Evolutionary conservation across 495 filamentous ascomycete genomes (phyloP).

Genomic region (Aspergillus ostianus): DNA sequence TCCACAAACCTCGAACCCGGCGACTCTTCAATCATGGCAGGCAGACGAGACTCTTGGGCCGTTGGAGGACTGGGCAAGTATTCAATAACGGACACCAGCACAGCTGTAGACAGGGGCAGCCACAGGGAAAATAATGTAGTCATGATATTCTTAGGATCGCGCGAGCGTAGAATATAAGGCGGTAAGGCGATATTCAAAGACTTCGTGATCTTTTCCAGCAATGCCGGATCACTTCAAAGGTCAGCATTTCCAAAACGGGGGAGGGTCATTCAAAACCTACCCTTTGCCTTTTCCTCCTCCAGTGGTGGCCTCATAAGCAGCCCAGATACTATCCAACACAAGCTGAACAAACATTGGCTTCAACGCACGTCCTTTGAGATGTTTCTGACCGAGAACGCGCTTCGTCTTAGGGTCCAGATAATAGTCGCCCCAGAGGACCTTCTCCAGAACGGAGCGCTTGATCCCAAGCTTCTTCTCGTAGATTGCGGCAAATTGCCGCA

Average conservation of each 20-base stretch:
- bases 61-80: slow-evolving; percentile 80
- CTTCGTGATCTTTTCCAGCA: slow-evolving; percentile 93
- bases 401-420: slow-evolving; percentile 98
- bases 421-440: slow-evolving; percentile 95
- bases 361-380: slow-evolving; percentile 83
- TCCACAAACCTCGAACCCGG: slow-evolving; percentile 73
- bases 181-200: slow-evolving; percentile 81
- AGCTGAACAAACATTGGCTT: slow-evolving; percentile 99
- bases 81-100: slow-evolving; percentile 91
- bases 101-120: slow-evolving; percentile 89
- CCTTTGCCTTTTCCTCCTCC: slow-evolving; percentile 80
- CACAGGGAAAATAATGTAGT: slow-evolving; percentile 84
- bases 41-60: slow-evolving; percentile 82
- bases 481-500: slow-evolving; percentile 86
- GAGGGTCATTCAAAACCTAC: slow-evolving; percentile 43
- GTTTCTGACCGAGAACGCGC: slow-evolving; percentile 83
- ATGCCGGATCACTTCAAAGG: slow-evolving; percentile 62
- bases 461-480: slow-evolving; percentile 98
- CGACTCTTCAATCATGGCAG: slow-evolving; percentile 73
- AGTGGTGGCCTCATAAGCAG: slow-evolving; percentile 88
- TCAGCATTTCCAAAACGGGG: slow-evolving; percentile 27
- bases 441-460: slow-evolving; percentile 86
- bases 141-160: slow-evolving; percentile 79
- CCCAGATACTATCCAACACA: slow-evolving; percentile 95
- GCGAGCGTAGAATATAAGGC: slow-evolving; percentile 77